A percentile compares a stretch with the other conserved stretches of the same genome.
Conservation (phyloP, 2,329 filamentous ascomycete genomes). For the Gyromitra esculenta region DNA sequence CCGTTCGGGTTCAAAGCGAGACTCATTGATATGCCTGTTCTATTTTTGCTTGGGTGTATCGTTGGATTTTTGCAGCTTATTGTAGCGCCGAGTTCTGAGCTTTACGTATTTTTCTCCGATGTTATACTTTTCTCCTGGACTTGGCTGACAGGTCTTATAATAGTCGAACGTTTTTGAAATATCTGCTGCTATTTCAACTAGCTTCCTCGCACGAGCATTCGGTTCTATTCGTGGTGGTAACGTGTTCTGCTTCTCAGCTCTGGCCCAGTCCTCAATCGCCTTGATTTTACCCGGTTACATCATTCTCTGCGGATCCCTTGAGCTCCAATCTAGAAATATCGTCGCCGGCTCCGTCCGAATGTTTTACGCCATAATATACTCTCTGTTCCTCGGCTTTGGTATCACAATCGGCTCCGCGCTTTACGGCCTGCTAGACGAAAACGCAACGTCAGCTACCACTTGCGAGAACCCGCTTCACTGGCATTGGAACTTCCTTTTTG, state of each 20-base stretch:
- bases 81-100: conserved; percentile 76
- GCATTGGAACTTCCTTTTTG: conserved; percentile 74
- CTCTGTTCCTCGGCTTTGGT: conserved; percentile 76
- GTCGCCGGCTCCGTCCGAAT: conserved; percentile 77
- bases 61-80: conserved; percentile 79
- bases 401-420: conserved; percentile 74
- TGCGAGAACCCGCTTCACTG: conserved; percentile 65
- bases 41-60: conserved; percentile 78
- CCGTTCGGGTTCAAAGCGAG: conserved; percentile 82
- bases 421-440: conserved; percentile 70
- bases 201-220: conserved; percentile 74
- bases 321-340: conserved; percentile 75
- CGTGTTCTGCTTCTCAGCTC: conserved; percentile 75
- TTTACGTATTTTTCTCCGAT: conserved; percentile 67
- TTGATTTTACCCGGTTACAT: conserved; percentile 77
- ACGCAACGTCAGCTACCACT: conserved; percentile 65
- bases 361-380: conserved; percentile 79
- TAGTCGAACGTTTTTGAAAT: conserved; percentile 72
- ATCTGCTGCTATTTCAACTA: conserved; percentile 71
- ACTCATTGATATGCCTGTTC: conserved; percentile 79
- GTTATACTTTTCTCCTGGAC: conserved; percentile 61
- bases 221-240: conserved; percentile 70
- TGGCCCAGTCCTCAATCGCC: conserved; percentile 78
- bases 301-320: conserved; percentile 69
- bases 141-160: conserved; percentile 58